Conservation (phyloP, 495 filamentous ascomycete genomes). For the Hypoxylon fragiforme region DNA sequence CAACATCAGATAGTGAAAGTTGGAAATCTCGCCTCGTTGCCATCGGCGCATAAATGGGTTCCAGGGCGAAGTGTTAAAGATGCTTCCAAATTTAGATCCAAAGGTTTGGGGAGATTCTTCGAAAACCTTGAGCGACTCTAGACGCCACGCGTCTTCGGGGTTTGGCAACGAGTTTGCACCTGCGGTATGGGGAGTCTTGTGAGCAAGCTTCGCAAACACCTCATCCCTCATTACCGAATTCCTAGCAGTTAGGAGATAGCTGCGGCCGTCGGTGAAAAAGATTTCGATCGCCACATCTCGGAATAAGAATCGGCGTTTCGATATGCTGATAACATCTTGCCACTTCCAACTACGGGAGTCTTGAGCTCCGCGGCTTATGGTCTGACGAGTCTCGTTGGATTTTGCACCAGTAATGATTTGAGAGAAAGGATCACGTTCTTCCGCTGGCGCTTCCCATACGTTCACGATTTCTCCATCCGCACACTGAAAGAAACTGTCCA, state of each 20-base stretch:
- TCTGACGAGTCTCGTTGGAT: conserved; percentile 58
- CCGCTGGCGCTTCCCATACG: conserved; percentile 86
- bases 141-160: conserved; percentile 77
- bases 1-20: conserved; percentile 98
- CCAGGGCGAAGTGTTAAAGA: conserved; percentile 75
- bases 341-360: conserved; percentile 90
- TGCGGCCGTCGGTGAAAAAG: conserved; percentile 95
- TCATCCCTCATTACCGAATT: conserved; percentile 74
- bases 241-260: conserved; percentile 86
- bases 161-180: conserved; percentile 53
- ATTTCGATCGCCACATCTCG: conserved; percentile 93
- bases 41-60: conserved; percentile 89
- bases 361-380: conserved; percentile 61
- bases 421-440: conserved; percentile 93
- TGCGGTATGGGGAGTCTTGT: conserved; percentile 76
- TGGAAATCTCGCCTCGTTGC: conserved; percentile 93
- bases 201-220: conserved; percentile 70
- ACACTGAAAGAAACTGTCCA: conserved; percentile 93
- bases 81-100: conserved; percentile 90
- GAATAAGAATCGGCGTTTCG: conserved; percentile 92
- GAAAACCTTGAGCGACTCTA: conserved; percentile 79
- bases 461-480: conserved; percentile 95
- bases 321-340: conserved; percentile 94
- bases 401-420: conserved; percentile 87
- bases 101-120: conserved; percentile 83